phyloP scores from a whole-genome alignment of 371 early-diverging fungal species.

The Batkoa obscura region DNA sequence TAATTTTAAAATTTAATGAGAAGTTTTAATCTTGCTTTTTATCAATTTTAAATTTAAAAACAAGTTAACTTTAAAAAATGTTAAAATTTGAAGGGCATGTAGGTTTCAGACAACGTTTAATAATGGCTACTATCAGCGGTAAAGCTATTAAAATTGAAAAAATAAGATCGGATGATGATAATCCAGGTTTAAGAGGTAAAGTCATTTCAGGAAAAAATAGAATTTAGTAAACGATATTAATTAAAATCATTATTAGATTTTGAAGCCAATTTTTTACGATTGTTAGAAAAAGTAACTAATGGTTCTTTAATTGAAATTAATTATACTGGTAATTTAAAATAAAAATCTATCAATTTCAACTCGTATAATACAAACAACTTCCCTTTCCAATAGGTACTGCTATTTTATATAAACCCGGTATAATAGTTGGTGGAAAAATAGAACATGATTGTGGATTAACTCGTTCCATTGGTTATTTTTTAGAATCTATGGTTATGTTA shows the following conservation, averaged over 20 bases:
- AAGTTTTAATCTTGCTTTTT: too few species aligned
- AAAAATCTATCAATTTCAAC: too few species aligned
- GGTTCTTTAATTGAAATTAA: slow-evolving; percentile 79
- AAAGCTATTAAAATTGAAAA: slow-evolving; percentile 67
- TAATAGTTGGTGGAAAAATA: slow-evolving; percentile 72
- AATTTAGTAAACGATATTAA: not conserved
- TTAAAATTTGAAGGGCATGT: not conserved
- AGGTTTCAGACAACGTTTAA: slow-evolving; percentile 58
- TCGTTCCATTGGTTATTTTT: slow-evolving; percentile 77
- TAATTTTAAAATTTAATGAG: too few species aligned
- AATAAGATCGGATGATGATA: slow-evolving; percentile 68
- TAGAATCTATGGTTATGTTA: slow-evolving; percentile 75
- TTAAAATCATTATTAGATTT: slow-evolving; percentile 31
- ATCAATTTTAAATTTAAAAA: too few species aligned
- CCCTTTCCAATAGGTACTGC: slow-evolving; percentile 37
- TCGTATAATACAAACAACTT: too few species aligned
- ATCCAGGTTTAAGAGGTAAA: slow-evolving; percentile 71
- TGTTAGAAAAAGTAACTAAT: slow-evolving; percentile 83
- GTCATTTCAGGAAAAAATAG: not conserved
- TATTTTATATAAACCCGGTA: slow-evolving; percentile 71
- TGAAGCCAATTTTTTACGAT: slow-evolving; percentile 67
- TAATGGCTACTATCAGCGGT: slow-evolving; percentile 79
- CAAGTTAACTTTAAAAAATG: not conserved
- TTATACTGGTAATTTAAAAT: slow-evolving; percentile 45
- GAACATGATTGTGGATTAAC: slow-evolving; percentile 56